phyloP scores from a whole-genome alignment of 495 filamentous ascomycete species.

The Neurospora terricola region DNA sequence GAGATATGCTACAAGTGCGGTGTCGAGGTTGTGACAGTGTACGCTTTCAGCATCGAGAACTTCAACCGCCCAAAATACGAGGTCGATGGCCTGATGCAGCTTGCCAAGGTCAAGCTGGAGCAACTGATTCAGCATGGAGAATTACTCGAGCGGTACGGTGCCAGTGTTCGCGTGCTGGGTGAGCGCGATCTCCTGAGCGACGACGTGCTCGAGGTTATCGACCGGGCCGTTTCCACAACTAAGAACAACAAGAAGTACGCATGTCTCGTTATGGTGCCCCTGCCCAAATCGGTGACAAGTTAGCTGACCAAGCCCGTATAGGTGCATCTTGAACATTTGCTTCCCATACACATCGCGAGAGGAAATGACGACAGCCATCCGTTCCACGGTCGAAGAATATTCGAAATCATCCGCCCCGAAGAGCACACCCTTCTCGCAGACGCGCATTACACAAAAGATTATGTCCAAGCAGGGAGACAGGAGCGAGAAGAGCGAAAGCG shows the following conservation, averaged over 20 bases:
- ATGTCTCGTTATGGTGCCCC: neutral
- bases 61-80: slow-evolving; percentile 98
- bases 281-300: neutral
- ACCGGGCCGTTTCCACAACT: slow-evolving; percentile 73
- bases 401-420: slow-evolving; percentile 52
- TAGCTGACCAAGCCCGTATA: slow-evolving; percentile 20
- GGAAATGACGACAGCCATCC: slow-evolving; percentile 89
- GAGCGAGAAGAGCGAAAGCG: slow-evolving; percentile 25
- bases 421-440: slow-evolving; percentile 71
- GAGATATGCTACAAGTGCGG: slow-evolving; percentile 97
- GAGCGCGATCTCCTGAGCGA: slow-evolving; percentile 67
- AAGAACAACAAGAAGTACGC: slow-evolving; percentile 65
- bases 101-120: slow-evolving; percentile 86
- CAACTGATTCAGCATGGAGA: slow-evolving; percentile 91
- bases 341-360: slow-evolving; percentile 95
- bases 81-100: slow-evolving; percentile 94
- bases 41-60: slow-evolving; percentile 98
- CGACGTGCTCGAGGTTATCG: slow-evolving; percentile 81
- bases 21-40: slow-evolving; percentile 90
- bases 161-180: slow-evolving; percentile 72
- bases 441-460: slow-evolving; percentile 76
- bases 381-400: slow-evolving; percentile 74
- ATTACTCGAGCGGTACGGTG: slow-evolving; percentile 85
- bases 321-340: slow-evolving; percentile 85
- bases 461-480: slow-evolving; percentile 43